Evolutionary conservation across 192 early-diverging fungal species (phyloP).

Genomic region (Linnemannia hyalina): DNA sequence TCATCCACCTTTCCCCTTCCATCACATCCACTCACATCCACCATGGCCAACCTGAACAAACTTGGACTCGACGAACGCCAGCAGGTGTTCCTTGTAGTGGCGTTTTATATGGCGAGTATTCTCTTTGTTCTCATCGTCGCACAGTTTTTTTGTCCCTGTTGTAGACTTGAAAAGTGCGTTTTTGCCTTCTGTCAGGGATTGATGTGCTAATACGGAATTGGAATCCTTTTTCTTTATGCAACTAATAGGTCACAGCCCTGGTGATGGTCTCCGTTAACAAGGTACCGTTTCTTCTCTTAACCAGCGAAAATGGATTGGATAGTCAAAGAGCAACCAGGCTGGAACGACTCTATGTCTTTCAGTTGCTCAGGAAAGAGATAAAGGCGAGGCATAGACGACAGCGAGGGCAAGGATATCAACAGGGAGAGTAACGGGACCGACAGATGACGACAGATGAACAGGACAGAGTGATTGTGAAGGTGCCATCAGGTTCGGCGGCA

Average conservation of each 20-base stretch:
- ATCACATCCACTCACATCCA: neutral
- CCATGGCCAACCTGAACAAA: constrained; percentile 3
- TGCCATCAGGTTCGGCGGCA: neutral
- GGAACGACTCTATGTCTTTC: neutral
- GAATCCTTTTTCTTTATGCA: neutral
- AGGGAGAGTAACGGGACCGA: no score
- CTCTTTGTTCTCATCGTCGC: neutral
- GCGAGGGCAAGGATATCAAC: neutral
- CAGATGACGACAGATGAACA: neutral
- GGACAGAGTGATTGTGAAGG: neutral
- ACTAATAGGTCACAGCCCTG: constrained; percentile 42
- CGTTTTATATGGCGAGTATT: constrained; percentile 37
- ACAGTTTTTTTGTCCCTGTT: neutral
- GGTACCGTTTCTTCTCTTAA: constrained; percentile 20
- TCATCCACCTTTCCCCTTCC: neutral
- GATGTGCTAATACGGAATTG: neutral
- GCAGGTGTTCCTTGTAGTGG: constrained; percentile 21
- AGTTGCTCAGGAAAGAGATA: neutral
- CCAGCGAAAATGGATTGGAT: neutral
- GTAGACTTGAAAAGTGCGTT: neutral
- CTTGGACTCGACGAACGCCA: neutral
- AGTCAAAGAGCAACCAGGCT: neutral
- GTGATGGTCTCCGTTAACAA: constrained; percentile 62
- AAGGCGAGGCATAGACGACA: neutral
- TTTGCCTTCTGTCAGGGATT: neutral